A percentile compares a stretch with the other conserved stretches of the same genome.
These are phyloP conservation scores for Lonicera japonica DNA, from an alignment of 129 eudicot genomes.

Conservation along the genomic window DNA sequence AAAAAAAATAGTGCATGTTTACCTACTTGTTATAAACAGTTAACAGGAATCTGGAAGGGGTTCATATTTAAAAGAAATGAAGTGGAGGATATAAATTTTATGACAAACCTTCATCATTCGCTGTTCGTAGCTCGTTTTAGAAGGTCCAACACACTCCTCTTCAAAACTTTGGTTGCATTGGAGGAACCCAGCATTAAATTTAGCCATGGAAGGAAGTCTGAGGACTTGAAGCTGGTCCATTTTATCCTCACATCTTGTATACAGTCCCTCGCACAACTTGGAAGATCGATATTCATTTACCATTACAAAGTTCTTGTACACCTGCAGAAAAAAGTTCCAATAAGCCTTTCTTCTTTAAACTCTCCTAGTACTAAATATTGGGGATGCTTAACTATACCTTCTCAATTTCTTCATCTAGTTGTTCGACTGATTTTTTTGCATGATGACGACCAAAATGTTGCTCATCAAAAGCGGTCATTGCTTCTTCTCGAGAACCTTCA, in stretches of 20 bases:
- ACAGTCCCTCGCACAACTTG: constrained; percentile 73
- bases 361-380: neutral
- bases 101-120: constrained; percentile 78
- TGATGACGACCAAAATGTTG: constrained; percentile 97
- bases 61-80: no score
- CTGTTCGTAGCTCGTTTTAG: constrained; percentile 66
- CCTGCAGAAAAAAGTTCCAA: constrained; percentile 49
- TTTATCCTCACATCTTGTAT: constrained; percentile 81
- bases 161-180: constrained; percentile 88
- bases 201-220: constrained; percentile 96
- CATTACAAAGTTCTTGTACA: constrained; percentile 54
- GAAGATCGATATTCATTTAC: constrained; percentile 81
- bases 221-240: constrained; percentile 98
- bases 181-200: constrained; percentile 83
- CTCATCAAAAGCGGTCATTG: constrained; percentile 66
- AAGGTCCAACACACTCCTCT: constrained; percentile 80
- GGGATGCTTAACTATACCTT: constrained; percentile 36
- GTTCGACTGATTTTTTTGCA: constrained; percentile 75
- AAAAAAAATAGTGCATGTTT: no score
- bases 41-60: no score
- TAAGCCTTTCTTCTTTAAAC: constrained; percentile 4
- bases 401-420: constrained; percentile 63
- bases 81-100: neutral
- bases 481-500: constrained; percentile 44
- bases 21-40: no score